Evolutionary conservation across 805 yeast genomes (phyloP), one percentile per base, ranked within the genome.

Genomic region (Kodamaea restingae): DNA sequence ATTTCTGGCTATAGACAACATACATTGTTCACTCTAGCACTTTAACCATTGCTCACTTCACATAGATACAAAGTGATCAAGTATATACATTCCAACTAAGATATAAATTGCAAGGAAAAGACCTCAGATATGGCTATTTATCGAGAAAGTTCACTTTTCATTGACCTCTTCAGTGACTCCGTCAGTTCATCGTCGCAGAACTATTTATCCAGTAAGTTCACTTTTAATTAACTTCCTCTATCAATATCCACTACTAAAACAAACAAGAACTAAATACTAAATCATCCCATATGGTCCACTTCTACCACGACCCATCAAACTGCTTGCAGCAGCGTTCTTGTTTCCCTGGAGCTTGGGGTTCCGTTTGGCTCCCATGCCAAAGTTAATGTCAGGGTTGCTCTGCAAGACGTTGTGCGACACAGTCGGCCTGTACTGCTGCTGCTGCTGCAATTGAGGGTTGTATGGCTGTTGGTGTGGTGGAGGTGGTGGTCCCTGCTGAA

Each of bases 381-480:
- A 36, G 8, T 65, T 50, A 40, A 67, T 65, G 48, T 68, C 73
- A 0, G 74, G 74, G 43, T 68, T 67, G 36, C 50, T 56, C 34
- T 55, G 60, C 46, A 68, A 58, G 3, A 58, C 67, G 42, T 51
- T 60, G 39, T 68, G 72, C 1, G 71, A 60, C 11, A 63, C 56
- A 4, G 71, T 61, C 3, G 63, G 60, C 7, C 36, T 30, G 18
- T 18, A 15, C 36, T 18, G 24, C 27, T 12, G 44, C 27, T 36
- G 35, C 34, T 30, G 39, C 21, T 34, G 20, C 12, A 15, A 21
- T 27, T 36, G 47, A 5, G 45, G 44, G 21, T 41, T 44, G 22
- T 40, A 38, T 24, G 48, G 51, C 40, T 51, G 59, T 7, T 42
- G 44, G 32, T 46, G 56, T 36, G 46, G 54, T 14, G 40, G 44